Evolutionary conservation across 1,139 yeast species (phyloP).

Genomic region (Chernovozyma aurita): DNA sequence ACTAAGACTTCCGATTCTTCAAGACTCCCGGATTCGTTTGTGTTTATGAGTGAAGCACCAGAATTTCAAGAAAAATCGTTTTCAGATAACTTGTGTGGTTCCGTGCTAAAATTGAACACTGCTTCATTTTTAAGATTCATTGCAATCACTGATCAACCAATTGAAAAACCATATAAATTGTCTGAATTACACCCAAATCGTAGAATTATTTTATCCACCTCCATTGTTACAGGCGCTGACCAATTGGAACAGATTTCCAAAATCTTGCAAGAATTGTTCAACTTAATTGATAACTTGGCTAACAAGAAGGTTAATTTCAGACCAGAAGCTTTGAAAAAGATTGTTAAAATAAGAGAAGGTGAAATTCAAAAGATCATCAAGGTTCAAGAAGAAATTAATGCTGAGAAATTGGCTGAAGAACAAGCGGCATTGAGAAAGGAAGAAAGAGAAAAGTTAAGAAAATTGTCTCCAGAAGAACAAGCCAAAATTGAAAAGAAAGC

Average conservation of each 20-base stretch:
- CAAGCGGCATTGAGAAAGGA: slow-evolving; percentile 67
- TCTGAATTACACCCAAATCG: slow-evolving; percentile 53
- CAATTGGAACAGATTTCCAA: slow-evolving; percentile 45
- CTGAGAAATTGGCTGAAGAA: slow-evolving; percentile 65
- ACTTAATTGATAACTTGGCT: slow-evolving; percentile 50
- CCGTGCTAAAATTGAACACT: slow-evolving; percentile 48
- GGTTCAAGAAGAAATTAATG: slow-evolving; percentile 54
- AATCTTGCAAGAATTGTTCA: slow-evolving; percentile 49
- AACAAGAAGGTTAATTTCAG: slow-evolving; percentile 42
- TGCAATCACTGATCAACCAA: slow-evolving; percentile 80
- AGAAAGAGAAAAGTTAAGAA: slow-evolving; percentile 51
- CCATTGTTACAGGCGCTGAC: slow-evolving; percentile 40
- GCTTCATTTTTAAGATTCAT: slow-evolving; percentile 57
- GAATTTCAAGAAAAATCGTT: slow-evolving; percentile 71
- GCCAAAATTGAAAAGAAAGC: slow-evolving; percentile 71
- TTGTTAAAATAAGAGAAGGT: slow-evolving; percentile 67
- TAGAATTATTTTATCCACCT: slow-evolving; percentile 49
- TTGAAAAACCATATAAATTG: slow-evolving; percentile 56
- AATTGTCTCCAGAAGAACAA: slow-evolving; percentile 66
- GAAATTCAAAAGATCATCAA: slow-evolving; percentile 60
- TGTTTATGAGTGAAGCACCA: slow-evolving; percentile 84
- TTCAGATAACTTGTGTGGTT: slow-evolving; percentile 40
- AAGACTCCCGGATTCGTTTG: slow-evolving; percentile 68
- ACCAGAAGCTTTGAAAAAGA: slow-evolving; percentile 72
- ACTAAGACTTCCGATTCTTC: slow-evolving; percentile 75